These are phyloP conservation scores for Mortierella sp. DNA, from an alignment of 371 early-diverging fungal species.

Conservation along the genomic window DNA sequence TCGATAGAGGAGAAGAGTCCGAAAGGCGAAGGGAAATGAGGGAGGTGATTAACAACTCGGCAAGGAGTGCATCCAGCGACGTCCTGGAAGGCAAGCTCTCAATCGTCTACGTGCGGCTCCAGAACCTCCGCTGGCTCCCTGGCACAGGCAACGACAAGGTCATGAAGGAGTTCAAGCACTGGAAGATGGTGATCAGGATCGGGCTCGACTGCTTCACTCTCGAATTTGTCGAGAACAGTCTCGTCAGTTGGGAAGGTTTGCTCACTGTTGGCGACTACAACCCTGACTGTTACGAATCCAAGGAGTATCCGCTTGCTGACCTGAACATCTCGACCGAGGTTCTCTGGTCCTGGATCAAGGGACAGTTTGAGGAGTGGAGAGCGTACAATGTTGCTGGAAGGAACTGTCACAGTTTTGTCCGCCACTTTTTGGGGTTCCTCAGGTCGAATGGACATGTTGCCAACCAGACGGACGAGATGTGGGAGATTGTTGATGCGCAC, in stretches of 20 bases:
- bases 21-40: not conserved
- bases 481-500: too few relatives aligned
- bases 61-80: not conserved
- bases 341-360: not conserved
- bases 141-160: not conserved
- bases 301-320: not conserved
- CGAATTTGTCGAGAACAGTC: not conserved
- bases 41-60: not conserved
- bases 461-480: too few relatives aligned
- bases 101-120: not conserved
- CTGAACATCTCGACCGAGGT: not conserved
- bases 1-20: too few relatives aligned
- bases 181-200: not conserved
- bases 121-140: not conserved
- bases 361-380: not conserved
- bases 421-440: not conserved
- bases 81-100: not conserved
- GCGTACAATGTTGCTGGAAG: not conserved
- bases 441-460: too few relatives aligned
- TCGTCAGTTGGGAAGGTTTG: not conserved
- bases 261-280: not conserved
- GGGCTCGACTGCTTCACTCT: not conserved
- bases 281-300: too few relatives aligned
- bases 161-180: not conserved
- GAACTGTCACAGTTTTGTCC: not conserved